Evolutionary conservation across 768 basidiomycete species (phyloP).

Genomic region (Leucocoprinus birnbaumii): DNA sequence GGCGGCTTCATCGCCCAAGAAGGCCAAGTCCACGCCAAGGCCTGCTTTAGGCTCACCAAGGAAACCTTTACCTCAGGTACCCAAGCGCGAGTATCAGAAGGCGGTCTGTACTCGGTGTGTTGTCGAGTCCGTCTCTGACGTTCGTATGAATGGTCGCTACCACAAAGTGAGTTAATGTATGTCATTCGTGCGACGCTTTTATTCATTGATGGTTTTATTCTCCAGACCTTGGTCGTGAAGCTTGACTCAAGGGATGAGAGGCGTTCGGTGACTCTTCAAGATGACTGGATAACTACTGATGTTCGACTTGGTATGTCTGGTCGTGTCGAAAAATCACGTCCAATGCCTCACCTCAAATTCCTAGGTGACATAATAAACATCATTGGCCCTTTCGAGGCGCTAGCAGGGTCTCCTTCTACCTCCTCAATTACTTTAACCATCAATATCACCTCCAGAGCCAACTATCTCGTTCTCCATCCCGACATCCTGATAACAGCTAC

Average conservation of each 20-base stretch:
- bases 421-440: conserved; percentile 40
- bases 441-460: conserved; percentile 55
- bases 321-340: not conserved
- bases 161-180: conserved; percentile 36
- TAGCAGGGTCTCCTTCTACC: conserved; percentile 29
- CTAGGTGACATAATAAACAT: conserved; percentile 82
- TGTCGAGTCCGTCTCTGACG: conserved; percentile 44
- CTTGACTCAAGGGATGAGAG: conserved; percentile 33
- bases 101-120: conserved; percentile 50
- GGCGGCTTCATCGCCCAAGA: conserved; percentile 23
- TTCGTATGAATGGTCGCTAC: conserved; percentile 23
- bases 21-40: conserved; percentile 16
- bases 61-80: conserved; percentile 8
- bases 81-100: conserved; percentile 22
- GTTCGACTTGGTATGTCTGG: conserved; percentile 50
- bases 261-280: conserved; percentile 57
- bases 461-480: conserved; percentile 85
- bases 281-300: conserved; percentile 76
- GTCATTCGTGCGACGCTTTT: not conserved
- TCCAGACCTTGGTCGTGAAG: conserved; percentile 50
- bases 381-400: conserved; percentile 43
- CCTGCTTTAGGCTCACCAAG: conserved; percentile 1
- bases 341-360: not conserved
- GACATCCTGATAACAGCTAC: conserved; percentile 92
- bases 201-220: not conserved